A percentile compares a stretch with the other conserved stretches of the same genome.
These are phyloP conservation scores for Neonectria sp. DNA, from an alignment of 2,329 filamentous ascomycete genomes.

Conservation along the genomic window DNA sequence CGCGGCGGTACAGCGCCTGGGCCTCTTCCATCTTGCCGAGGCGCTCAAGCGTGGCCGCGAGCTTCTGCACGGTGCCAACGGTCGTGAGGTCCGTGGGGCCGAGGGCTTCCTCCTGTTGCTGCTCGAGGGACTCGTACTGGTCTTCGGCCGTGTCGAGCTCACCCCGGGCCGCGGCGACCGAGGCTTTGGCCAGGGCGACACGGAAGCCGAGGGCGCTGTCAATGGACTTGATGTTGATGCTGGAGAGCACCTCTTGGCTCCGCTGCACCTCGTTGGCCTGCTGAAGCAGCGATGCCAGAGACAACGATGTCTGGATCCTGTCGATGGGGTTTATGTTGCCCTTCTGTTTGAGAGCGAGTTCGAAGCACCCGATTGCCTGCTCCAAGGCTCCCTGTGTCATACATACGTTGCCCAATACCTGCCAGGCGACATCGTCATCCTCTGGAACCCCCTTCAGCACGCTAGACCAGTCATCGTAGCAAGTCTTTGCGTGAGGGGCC, in stretches of 20 bases:
- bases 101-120: constrained; percentile 26
- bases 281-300: constrained; percentile 22
- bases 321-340: constrained; percentile 24
- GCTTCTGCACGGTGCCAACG: constrained; percentile 26
- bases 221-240: constrained; percentile 23
- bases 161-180: constrained; percentile 17
- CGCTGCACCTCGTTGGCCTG: constrained; percentile 19
- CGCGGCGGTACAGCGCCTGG: constrained; percentile 26
- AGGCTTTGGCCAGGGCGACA: constrained; percentile 26
- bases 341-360: constrained; percentile 21
- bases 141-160: constrained; percentile 22
- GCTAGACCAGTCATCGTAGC: constrained; percentile 26
- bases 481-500: constrained; percentile 28
- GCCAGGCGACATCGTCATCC: constrained; percentile 27
- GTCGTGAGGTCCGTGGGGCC: constrained; percentile 23
- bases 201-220: constrained; percentile 24
- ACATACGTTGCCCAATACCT: constrained; percentile 27
- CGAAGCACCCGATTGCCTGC: constrained; percentile 28
- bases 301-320: constrained; percentile 23
- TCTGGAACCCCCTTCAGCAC: constrained; percentile 15
- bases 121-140: constrained; percentile 25
- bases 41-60: constrained; percentile 23
- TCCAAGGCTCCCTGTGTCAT: constrained; percentile 26
- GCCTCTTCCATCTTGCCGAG: constrained; percentile 30
- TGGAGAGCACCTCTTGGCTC: constrained; percentile 22